A percentile compares a stretch with the other conserved stretches of the same genome.
phyloP scores from a whole-genome alignment of 805 yeast species.

The Candida glaebosa region DNA sequence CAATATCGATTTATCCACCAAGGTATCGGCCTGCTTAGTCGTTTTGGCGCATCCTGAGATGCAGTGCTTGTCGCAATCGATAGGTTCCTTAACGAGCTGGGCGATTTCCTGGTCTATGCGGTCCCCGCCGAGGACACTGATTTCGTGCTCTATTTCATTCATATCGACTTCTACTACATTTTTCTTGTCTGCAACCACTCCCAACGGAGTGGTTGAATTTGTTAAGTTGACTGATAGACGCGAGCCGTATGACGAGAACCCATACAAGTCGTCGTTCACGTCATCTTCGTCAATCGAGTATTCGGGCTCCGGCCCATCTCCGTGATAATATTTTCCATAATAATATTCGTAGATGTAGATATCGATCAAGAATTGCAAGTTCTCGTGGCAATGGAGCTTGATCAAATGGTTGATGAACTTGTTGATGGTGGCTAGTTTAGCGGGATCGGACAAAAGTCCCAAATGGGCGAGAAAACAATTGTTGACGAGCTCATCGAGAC shows the following conservation, averaged over 20 bases:
- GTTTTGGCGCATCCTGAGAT: background rate
- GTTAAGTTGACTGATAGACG: background rate
- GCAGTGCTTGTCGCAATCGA: background rate
- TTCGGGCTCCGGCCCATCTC: background rate
- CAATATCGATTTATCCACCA: background rate
- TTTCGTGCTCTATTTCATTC: background rate
- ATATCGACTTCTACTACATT: no score
- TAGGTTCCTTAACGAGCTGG: background rate
- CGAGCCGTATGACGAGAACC: background rate
- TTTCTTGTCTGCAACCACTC: background rate
- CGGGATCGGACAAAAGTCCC: conserved; percentile 13
- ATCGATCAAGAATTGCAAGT: conserved; percentile 42
- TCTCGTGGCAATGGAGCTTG: conserved; percentile 43
- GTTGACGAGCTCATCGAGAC: conserved; percentile 25
- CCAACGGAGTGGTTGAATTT: background rate
- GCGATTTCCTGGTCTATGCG: background rate
- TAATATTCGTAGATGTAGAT: conserved; percentile 45
- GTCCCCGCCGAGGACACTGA: background rate
- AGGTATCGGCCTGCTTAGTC: background rate
- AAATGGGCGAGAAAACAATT: conserved; percentile 28
- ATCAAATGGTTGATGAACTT: conserved; percentile 30
- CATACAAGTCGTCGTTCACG: background rate
- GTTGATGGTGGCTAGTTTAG: conserved; percentile 15
- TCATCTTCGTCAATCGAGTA: background rate
- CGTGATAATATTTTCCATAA: conserved; percentile 26